Base-by-base conservation (phyloP, 2,329 filamentous ascomycete species). In the Beauveria scarabaeidicola region DNA sequence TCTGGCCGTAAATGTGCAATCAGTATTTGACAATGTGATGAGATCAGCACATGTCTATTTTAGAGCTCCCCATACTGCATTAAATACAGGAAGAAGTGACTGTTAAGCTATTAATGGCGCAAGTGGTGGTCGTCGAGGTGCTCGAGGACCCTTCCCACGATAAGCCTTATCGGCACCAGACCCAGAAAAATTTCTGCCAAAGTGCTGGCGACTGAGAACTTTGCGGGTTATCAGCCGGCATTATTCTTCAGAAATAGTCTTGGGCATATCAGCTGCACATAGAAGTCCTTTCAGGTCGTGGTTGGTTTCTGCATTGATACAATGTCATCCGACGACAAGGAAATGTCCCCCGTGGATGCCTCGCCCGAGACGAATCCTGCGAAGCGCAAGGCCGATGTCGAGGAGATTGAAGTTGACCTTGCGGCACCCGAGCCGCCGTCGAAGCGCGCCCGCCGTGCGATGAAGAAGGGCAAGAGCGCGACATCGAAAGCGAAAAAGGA, bases 401-500 rank as follows among this genome's bases (percentile, higher is more conserved):
- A 86, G 52, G 89, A 92, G 68, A 88, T 99, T 68, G 91, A 96
- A 73, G 91, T 99, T 70, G 90, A 99, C 72, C 77, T 99, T 63
- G 81, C 78, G 64, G 86, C 89, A n/a, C 94, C 94, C 27, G 92
- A 97, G 70, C 94, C 94, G 21, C 90, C 91, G 1, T 97, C 94
- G 38, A 99, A 97, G 74, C 95, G 94, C 71, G 91, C 90, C 63
- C 84, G 91, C 66, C 91, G 94, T 70, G 87, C 87, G 63, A 84
- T 95, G 61, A 97, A 97, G 74, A 97, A 96, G 76, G 84, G 84
- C 65, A 90, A 89, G 70, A 69, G 80, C 1, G 69, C 84, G 1
- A 79, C 81, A 2, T 68, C 73, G 60, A 74, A 77, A 60, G 67
- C 68, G 43, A 69, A 71, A 52, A 69, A 68, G 69, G 68, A 75